Percentiles rank a stretch among this genome's conserved stretches.
Conservation (phyloP, 331 rosid species). For the Cucumis variabilis region DNA sequence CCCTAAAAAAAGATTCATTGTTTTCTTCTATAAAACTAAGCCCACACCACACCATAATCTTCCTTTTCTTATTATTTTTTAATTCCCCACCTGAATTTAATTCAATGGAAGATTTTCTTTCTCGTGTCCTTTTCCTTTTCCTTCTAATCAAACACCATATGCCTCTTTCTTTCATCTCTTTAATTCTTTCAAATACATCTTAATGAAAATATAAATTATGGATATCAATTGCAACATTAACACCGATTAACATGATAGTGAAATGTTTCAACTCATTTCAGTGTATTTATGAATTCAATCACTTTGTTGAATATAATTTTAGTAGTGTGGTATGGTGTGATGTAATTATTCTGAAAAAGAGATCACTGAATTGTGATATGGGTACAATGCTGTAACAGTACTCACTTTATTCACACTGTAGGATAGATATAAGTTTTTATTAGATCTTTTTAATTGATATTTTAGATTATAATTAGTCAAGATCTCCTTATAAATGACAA, state of each 20-base stretch:
- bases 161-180: neutral
- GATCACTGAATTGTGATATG: neutral
- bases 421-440: neutral
- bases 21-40: slow-evolving; percentile 20
- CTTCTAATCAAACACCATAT: neutral
- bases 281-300: neutral
- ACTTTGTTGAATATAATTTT: neutral
- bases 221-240: neutral
- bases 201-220: no score
- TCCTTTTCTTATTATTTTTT: neutral
- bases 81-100: neutral
- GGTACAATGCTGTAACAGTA: neutral
- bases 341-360: neutral
- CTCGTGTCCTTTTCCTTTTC: slow-evolving; percentile 7
- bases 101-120: slow-evolving; percentile 15
- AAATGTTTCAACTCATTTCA: neutral
- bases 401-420: neutral
- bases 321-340: neutral
- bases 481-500: neutral
- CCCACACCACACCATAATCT: slow-evolving; percentile 9
- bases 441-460: no score
- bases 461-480: neutral
- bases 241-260: slow-evolving; percentile 7
- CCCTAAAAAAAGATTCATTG: slow-evolving; percentile 30
- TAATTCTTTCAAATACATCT: neutral